Evolutionary conservation across 1,284 basidiomycete species (phyloP).

Genomic region (Irpex lacteus): DNA sequence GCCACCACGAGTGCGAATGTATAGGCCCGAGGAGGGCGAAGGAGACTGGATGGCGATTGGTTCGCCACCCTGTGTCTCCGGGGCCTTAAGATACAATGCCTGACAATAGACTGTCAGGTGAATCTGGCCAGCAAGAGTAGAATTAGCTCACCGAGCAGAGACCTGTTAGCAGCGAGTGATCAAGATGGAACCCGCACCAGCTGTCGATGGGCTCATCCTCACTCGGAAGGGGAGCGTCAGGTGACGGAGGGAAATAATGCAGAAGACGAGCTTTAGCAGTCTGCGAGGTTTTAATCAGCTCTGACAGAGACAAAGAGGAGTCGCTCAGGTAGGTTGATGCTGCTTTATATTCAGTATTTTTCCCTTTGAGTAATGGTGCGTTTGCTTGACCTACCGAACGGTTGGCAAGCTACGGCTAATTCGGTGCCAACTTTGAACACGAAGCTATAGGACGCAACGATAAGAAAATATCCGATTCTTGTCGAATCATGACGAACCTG

Average conservation of each 20-base stretch:
- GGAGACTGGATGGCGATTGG: slow-evolving; percentile 62
- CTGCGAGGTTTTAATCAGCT: slow-evolving; percentile 62
- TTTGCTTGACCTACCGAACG: slow-evolving; percentile 58
- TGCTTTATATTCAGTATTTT: slow-evolving; percentile 21
- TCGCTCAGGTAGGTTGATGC: slow-evolving; percentile 64
- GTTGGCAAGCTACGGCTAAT: slow-evolving; percentile 82
- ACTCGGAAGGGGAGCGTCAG: slow-evolving; percentile 32
- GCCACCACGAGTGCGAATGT: slow-evolving; percentile 82
- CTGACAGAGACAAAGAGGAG: slow-evolving; percentile 57
- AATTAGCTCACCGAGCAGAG: slow-evolving; percentile 68
- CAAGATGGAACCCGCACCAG: slow-evolving; percentile 82
- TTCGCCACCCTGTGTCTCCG: slow-evolving; percentile 31
- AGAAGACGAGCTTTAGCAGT: slow-evolving; percentile 84
- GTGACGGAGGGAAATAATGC: slow-evolving; percentile 82
- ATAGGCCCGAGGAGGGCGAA: slow-evolving; percentile 77
- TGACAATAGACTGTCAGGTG: slow-evolving; percentile 38
- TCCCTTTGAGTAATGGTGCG: no score
- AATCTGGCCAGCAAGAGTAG: slow-evolving; percentile 1
- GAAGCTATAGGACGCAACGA: slow-evolving; percentile 42
- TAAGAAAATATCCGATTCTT: background rate
- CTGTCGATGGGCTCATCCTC: slow-evolving; percentile 72
- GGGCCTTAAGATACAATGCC: slow-evolving; percentile 74
- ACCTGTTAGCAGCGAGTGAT: slow-evolving; percentile 87
- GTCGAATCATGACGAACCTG: slow-evolving; percentile 38
- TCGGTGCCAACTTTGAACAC: slow-evolving; percentile 79